Evolutionary conservation across 164 flowering plant genomes (phyloP).

Genomic region (Macadamia tetraphylla): DNA sequence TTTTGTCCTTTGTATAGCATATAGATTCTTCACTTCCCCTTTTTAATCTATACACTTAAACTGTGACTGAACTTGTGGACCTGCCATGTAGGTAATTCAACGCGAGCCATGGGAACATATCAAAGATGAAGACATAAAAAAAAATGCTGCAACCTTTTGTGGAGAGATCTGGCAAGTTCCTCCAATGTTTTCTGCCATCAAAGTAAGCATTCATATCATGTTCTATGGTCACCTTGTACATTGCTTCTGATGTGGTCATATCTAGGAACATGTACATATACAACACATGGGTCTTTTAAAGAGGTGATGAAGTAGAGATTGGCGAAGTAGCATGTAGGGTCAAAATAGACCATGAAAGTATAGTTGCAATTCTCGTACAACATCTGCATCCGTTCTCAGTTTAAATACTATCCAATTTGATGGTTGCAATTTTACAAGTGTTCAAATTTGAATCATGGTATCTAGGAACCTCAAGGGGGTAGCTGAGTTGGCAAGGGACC

Average conservation of each 20-base stretch:
- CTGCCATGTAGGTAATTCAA: conserved; percentile 64
- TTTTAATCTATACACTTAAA: too few relatives aligned
- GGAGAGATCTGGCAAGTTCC: conserved; percentile 99
- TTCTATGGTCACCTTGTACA: not conserved
- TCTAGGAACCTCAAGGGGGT: not conserved
- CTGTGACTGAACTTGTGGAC: not conserved
- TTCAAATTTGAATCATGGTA: too few relatives aligned
- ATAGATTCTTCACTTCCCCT: too few relatives aligned
- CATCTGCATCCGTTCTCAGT: too few relatives aligned
- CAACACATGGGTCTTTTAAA: not conserved
- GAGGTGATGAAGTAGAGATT: too few relatives aligned
- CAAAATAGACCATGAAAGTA: too few relatives aligned
- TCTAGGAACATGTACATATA: not conserved
- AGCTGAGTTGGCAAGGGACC: too few relatives aligned
- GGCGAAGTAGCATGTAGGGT: too few relatives aligned
- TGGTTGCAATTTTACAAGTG: too few relatives aligned
- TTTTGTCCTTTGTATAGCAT: too few relatives aligned
- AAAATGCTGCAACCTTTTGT: conserved; percentile 62
- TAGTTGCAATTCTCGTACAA: too few relatives aligned
- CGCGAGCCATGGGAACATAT: conserved; percentile 99
- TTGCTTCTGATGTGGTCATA: not conserved
- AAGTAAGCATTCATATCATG: conserved; percentile 46
- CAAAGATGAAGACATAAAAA: conserved; percentile 80
- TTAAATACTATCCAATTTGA: too few relatives aligned
- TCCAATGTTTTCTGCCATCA: conserved; percentile 99